Base-by-base conservation (phyloP, 2,329 filamentous ascomycete genomes). In the Decorospora gaudefroyi region DNA sequence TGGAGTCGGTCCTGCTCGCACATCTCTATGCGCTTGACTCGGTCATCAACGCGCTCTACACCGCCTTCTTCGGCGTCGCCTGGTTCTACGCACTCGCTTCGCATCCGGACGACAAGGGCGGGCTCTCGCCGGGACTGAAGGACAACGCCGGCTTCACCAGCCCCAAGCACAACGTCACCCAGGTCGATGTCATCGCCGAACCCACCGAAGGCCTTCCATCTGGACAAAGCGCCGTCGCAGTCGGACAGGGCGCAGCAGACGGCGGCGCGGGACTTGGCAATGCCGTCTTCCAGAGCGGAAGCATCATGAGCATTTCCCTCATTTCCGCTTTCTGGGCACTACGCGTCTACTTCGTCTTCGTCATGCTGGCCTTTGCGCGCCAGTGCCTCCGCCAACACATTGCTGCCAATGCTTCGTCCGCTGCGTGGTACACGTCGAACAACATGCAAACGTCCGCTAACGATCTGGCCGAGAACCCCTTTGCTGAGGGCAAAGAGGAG, bases 1-100 rank as follows among this genome's bases (percentile, higher is more conserved):
- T 96, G 43, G 85, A 95, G 64, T 88, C 84, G 59, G 78, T 96
- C 17, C 81, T 84, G 2, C 82, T 96, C 38, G 89, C 90, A 3
- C 95, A 89, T 80, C 77, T 95, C 42, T 96, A 96, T 70, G 76
- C 88, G 9, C 68, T 95, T 59, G 91, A 96, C 73, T 89, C 87
- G 7, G 64, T 88, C 39, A 80, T 95, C 69, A 96, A 95, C 71
- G 83, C 84, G 13, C 80, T 82, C 2, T 96, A 92, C 73, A 96
- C 91, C 0, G 79, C 83, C 31, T 81, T 86, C 6, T 96, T 96
- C 65, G 89, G 87, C 27, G 75, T 90, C 42, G 83, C 85, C 35
- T 96, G 91, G 91, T 96, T 95, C 72, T 76, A 92, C 47, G 80
- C 86, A n/a, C 76, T 88, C 32, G 83, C 78, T 23, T 76, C 79